Conservation (phyloP, 768 basidiomycete species). For the Hypholoma fasciculare region DNA sequence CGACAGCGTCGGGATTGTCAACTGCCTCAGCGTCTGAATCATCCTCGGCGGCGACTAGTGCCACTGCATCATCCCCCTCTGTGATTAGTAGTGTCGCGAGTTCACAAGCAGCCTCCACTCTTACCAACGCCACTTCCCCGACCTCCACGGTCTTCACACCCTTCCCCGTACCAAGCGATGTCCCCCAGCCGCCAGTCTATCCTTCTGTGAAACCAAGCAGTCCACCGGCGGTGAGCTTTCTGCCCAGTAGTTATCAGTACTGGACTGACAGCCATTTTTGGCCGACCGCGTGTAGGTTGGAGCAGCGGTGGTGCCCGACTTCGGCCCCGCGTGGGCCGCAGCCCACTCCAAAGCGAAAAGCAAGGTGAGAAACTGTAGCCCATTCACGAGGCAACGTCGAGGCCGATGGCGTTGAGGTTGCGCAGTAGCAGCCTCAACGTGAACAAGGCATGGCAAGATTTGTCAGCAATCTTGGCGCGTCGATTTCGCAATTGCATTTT, state of each 20-base stretch:
- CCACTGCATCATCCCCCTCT: neutral
- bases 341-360: constrained; percentile 60
- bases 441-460: neutral
- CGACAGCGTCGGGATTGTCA: neutral
- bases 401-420: too few species aligned
- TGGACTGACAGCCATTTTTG: constrained; percentile 5
- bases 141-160: constrained; percentile 42
- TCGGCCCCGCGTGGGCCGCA: constrained; percentile 54
- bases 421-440: neutral
- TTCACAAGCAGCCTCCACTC: neutral
- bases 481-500: neutral
- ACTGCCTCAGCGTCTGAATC: neutral
- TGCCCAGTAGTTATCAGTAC: neutral
- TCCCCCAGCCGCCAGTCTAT: constrained; percentile 52
- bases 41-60: neutral
- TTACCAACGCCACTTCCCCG: neutral
- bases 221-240: constrained; percentile 51
- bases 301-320: constrained; percentile 42
- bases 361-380: constrained; percentile 38
- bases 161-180: constrained; percentile 60
- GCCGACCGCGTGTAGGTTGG: constrained; percentile 23
- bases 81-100: neutral
- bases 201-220: constrained; percentile 52
- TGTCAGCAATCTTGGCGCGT: constrained; percentile 1
- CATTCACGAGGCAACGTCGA: neutral